Percentiles rank a stretch among this genome's conserved stretches.
These are phyloP conservation scores for Amanita exitialis DNA, from an alignment of 768 basidiomycete species.

Conservation along the genomic window DNA sequence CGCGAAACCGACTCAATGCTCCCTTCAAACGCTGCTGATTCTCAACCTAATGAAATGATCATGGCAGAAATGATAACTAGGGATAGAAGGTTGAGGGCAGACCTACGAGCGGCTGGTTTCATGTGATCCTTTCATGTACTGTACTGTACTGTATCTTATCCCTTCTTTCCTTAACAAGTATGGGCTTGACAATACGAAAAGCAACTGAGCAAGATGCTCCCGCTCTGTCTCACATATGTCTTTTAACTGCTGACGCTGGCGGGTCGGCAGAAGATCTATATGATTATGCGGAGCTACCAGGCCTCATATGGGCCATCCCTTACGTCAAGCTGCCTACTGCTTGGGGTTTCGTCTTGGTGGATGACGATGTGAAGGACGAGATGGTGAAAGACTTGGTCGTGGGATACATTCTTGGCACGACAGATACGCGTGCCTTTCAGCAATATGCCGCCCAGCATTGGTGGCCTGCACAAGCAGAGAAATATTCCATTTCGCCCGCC, in stretches of 20 bases:
- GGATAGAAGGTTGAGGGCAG: conserved; percentile 48
- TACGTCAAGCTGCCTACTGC: conserved; percentile 60
- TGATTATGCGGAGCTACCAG: conserved; percentile 53
- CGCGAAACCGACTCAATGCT: conserved; percentile 29
- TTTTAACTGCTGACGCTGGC: conserved; percentile 67
- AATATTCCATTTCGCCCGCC: conserved; percentile 33
- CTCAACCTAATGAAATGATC: conserved; percentile 31
- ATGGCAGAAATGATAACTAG: conserved; percentile 36
- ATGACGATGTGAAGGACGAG: conserved; percentile 24
- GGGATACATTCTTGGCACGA: conserved; percentile 63
- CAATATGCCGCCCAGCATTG: conserved; percentile 41
- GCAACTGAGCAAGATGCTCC: conserved; percentile 43
- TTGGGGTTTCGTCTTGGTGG: conserved; percentile 63
- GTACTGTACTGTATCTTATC: neutral
- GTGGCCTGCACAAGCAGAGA: conserved; percentile 54
- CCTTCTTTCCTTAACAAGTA: neutral
- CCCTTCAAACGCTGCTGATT: conserved; percentile 17
- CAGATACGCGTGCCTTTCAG: conserved; percentile 60
- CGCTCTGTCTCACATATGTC: conserved; percentile 60
- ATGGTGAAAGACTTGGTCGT: conserved; percentile 35
- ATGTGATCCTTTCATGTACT: neutral
- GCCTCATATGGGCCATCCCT: conserved; percentile 66
- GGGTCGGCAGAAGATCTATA: conserved; percentile 53
- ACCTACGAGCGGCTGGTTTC: conserved; percentile 56
- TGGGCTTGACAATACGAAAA: conserved; percentile 43